Conservation (phyloP, 2,329 filamentous ascomycete genomes). For the Peltaster fructicola region DNA sequence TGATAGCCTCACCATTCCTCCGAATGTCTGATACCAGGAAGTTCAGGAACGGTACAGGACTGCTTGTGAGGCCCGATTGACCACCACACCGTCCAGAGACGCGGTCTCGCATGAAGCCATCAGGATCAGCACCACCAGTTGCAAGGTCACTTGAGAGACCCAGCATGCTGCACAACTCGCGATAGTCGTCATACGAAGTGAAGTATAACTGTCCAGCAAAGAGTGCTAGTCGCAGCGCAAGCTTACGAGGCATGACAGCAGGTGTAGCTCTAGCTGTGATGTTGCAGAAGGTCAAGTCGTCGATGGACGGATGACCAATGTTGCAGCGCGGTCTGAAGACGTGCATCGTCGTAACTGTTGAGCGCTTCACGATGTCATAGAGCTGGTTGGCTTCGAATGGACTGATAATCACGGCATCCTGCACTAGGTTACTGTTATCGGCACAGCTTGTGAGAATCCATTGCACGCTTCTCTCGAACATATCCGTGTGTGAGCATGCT, state of each 20-base stretch:
- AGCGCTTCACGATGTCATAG: slow-evolving; percentile 22
- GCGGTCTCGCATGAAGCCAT: slow-evolving; percentile 11
- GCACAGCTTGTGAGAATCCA: slow-evolving; percentile 31
- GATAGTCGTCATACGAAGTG: slow-evolving; percentile 36
- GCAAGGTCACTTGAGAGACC: slow-evolving; percentile 23
- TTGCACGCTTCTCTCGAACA: slow-evolving; percentile 35
- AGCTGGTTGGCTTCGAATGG: slow-evolving; percentile 42
- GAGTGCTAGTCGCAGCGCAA: slow-evolving; percentile 38
- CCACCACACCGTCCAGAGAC: slow-evolving; percentile 6
- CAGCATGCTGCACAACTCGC: slow-evolving; percentile 32
- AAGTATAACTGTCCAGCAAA: slow-evolving; percentile 55
- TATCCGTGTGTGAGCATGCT: slow-evolving; percentile 19
- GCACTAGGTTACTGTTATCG: slow-evolving; percentile 3
- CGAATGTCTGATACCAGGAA: slow-evolving; percentile 9
- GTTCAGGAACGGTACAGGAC: slow-evolving; percentile 11
- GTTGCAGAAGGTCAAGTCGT: slow-evolving; percentile 29
- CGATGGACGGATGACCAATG: slow-evolving; percentile 22
- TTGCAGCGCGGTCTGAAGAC: slow-evolving; percentile 34
- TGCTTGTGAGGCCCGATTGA: slow-evolving; percentile 6
- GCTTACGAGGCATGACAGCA: slow-evolving; percentile 8
- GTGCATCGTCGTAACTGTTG: slow-evolving; percentile 20
- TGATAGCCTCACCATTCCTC: slow-evolving; percentile 10
- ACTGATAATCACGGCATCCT: slow-evolving; percentile 38
- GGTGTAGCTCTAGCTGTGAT: slow-evolving; percentile 14
- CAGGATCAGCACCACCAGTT: slow-evolving; percentile 6